These are phyloP conservation scores for Lizanozyma gosingica DNA, from an alignment of 1,139 yeast genomes.

Conservation along the genomic window DNA sequence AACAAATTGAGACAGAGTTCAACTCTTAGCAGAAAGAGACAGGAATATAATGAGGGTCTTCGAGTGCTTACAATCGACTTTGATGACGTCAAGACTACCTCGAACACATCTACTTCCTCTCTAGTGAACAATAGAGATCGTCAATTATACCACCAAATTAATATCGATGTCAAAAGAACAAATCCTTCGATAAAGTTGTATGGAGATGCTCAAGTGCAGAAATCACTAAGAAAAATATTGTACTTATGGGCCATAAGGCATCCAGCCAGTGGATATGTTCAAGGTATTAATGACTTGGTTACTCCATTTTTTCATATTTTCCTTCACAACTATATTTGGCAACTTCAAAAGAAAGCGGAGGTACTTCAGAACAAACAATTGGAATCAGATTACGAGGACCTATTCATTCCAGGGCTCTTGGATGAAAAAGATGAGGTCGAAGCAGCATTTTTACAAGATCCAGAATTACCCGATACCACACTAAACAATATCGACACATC, in stretches of 20 bases:
- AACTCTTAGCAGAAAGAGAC: conserved; percentile 69
- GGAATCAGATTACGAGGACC: conserved; percentile 16
- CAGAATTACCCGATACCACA: conserved; percentile 14
- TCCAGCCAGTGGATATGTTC: conserved; percentile 98
- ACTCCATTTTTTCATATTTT: conserved; percentile 94
- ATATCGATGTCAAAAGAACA: conserved; percentile 91
- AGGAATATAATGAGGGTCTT: conserved; percentile 75
- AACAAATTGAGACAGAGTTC: conserved; percentile 66
- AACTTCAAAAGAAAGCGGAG: conserved; percentile 20
- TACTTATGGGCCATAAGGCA: conserved; percentile 96
- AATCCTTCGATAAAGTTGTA: conserved; percentile 78
- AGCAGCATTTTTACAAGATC: conserved; percentile 19
- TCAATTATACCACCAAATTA: conserved; percentile 90
- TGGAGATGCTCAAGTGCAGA: conserved; percentile 60
- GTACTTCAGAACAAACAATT: conserved; percentile 9
- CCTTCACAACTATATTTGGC: conserved; percentile 58
- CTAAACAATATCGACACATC: conserved; percentile 52
- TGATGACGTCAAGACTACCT: conserved; percentile 23
- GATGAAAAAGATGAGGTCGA: conserved; percentile 23
- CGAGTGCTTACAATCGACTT: conserved; percentile 42
- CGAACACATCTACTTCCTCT: conserved; percentile 8
- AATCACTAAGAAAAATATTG: conserved; percentile 68
- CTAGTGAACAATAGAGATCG: conserved; percentile 47
- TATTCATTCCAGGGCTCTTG: conserved; percentile 30
- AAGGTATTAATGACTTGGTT: conserved; percentile 90